phyloP scores from a whole-genome alignment of 208 protist genomes.

The Trypanosoma brucei region DNA sequence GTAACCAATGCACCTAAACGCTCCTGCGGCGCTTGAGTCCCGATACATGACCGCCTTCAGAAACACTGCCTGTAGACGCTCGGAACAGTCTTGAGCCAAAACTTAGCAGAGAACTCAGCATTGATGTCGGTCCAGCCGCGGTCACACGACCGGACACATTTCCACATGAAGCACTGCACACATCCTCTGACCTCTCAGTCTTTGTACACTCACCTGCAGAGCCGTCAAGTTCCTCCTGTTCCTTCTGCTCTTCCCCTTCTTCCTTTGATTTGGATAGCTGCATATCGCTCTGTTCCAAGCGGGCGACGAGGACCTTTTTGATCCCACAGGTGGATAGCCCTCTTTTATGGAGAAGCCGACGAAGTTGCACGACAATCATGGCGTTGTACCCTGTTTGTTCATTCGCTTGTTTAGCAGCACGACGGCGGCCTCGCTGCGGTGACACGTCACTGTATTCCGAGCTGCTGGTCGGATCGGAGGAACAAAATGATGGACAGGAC shows the following conservation, averaged over 20 bases:
- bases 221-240: too few species aligned
- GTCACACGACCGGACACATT: too few species aligned
- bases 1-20: slow-evolving; percentile 10
- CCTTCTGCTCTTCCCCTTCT: too few species aligned
- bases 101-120: slow-evolving; percentile 16
- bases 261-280: not conserved
- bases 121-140: not conserved
- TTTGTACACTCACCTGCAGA: too few species aligned
- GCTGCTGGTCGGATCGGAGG: not conserved
- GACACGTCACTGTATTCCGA: slow-evolving; percentile 8
- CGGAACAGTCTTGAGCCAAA: slow-evolving; percentile 24
- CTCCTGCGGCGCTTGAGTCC: slow-evolving; percentile 31
- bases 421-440: slow-evolving; percentile 1
- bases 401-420: not conserved
- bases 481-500: slow-evolving; percentile 5
- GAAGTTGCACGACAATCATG: slow-evolving; percentile 19
- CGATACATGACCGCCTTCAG: not conserved
- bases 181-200: too few species aligned
- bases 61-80: slow-evolving; percentile 6
- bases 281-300: slow-evolving; percentile 24
- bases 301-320: slow-evolving; percentile 45
- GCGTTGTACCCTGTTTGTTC: not conserved
- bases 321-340: slow-evolving; percentile 43
- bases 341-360: slow-evolving; percentile 28
- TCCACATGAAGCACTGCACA: too few species aligned